Evolutionary conservation across 1,284 basidiomycete genomes (phyloP).

Genomic region (Veloboletus limbatus): DNA sequence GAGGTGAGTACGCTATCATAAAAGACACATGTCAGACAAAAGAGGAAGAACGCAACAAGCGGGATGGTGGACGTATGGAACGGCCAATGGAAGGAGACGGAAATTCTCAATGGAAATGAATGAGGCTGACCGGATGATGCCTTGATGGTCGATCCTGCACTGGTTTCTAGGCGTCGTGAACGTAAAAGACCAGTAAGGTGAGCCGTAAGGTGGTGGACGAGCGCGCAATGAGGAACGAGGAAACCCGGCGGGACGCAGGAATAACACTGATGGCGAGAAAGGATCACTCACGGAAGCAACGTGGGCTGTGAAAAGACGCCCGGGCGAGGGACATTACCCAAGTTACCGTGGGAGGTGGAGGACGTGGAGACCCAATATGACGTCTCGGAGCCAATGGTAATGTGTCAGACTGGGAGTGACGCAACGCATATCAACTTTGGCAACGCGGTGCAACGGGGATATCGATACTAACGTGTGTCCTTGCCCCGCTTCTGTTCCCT

Average conservation of each 20-base stretch:
- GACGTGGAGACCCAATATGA: constrained; percentile 12
- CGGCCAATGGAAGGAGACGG: constrained; percentile 9
- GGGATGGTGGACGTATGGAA: background rate
- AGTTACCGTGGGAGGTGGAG: constrained; percentile 23
- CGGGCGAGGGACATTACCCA: background rate
- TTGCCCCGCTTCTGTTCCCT: no score
- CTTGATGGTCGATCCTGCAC: constrained; percentile 28
- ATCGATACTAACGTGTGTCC: no score
- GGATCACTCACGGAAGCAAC: constrained; percentile 22
- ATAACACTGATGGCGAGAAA: no score
- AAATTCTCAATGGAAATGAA: constrained; percentile 25
- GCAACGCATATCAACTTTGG: constrained; percentile 1
- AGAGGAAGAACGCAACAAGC: constrained; percentile 11
- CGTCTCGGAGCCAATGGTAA: constrained; percentile 22
- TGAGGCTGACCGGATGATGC: constrained; percentile 22
- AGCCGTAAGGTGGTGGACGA: background rate
- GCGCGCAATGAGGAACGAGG: no score
- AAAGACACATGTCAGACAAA: constrained; percentile 11
- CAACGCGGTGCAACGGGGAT: background rate
- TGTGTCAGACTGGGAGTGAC: constrained; percentile 15
- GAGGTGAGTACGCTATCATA: constrained; percentile 19
- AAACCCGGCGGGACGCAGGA: background rate
- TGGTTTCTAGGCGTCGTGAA: constrained; percentile 1
- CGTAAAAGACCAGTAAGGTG: background rate
- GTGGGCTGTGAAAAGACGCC: constrained; percentile 18